Base-by-base conservation (phyloP, 768 basidiomycete species). In the Leccinum broughii region DNA sequence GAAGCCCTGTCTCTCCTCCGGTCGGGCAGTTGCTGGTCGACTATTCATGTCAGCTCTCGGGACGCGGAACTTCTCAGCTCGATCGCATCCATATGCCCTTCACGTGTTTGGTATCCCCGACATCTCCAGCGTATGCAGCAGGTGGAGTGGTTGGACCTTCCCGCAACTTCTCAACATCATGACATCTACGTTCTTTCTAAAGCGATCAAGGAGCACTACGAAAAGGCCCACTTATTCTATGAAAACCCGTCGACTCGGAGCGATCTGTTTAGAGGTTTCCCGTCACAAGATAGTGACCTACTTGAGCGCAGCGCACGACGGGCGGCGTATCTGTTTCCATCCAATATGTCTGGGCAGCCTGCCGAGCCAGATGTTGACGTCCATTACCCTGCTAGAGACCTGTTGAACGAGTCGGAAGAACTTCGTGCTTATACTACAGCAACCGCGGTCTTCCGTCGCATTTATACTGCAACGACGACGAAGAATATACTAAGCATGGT, bases 1-100 rank as follows among this genome's bases (percentile, higher is more conserved):
- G 75, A 82, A 51, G 81, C 81, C 0, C 64, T 82, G 6, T 61
- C 69, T 20, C 65, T 77, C 39, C 66, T 84, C 50, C 61, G 58
- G 5, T 80, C 78, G 0, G 76, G 78, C 9, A 61, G 69, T 10
- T 76, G 69, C 26, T 67, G 64, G 20, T 81, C 82, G 0, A 79
- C 80, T 53, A 74, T 76, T 67, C 63, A 62, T 11, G 66, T 81
- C 6, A 55, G 59, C 9, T 0, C 50, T 7, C 62, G 65, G 3
- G 75, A 80, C 17, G 51, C 65, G 2, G 54, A 63, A 10, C 67
- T 80, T 39, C 62, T 83, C 17, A 54, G 58, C 5, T 56, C 63
- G 24, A 79, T 83, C 22, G 62, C 63, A 6, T 54, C 63, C 6
- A 60, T 81, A 17, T 72, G 70, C 4, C 76, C 81, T 5, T 15